Evolutionary conservation across 2,329 filamentous ascomycete species (phyloP).

Genomic region (Calonectria montana): DNA sequence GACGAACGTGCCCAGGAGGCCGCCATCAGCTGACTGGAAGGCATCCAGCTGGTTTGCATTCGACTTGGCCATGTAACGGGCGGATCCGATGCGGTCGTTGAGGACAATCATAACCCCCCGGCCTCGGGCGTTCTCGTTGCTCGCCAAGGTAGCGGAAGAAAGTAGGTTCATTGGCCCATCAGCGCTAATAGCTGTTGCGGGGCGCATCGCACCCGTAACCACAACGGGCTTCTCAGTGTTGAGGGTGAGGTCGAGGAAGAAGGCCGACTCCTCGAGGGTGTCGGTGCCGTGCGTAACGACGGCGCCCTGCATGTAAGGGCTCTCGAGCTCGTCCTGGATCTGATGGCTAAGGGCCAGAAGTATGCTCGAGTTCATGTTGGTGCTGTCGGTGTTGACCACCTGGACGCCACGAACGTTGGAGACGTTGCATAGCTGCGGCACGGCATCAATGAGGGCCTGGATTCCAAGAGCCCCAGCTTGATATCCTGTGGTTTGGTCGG

Average conservation of each 20-base stretch:
- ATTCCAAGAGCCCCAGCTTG: slow-evolving; percentile 58
- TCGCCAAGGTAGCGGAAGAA: slow-evolving; percentile 68
- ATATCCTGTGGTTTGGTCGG: slow-evolving; percentile 59
- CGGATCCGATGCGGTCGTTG: slow-evolving; percentile 69
- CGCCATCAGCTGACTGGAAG: slow-evolving; percentile 68
- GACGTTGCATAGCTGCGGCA: slow-evolving; percentile 65
- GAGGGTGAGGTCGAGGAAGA: slow-evolving; percentile 70
- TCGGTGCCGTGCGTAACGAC: slow-evolving; percentile 75
- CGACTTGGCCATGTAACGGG: slow-evolving; percentile 70
- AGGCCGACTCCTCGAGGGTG: slow-evolving; percentile 72
- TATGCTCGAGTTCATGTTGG: slow-evolving; percentile 60
- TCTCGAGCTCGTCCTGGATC: slow-evolving; percentile 61
- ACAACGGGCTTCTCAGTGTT: slow-evolving; percentile 69
- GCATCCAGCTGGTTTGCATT: slow-evolving; percentile 73
- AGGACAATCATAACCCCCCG: slow-evolving; percentile 70
- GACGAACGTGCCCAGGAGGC: slow-evolving; percentile 68
- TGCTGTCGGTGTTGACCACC: slow-evolving; percentile 61
- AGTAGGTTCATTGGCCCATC: slow-evolving; percentile 73
- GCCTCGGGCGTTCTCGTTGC: slow-evolving; percentile 54
- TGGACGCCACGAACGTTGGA: slow-evolving; percentile 66
- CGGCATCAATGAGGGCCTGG: slow-evolving; percentile 62
- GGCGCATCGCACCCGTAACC: slow-evolving; percentile 71
- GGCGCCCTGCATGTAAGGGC: slow-evolving; percentile 57
- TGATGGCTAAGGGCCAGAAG: slow-evolving; percentile 59
- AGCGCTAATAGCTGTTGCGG: slow-evolving; percentile 70